Percentiles rank a stretch among this genome's conserved stretches.
These are phyloP conservation scores for Amanita polypyramis DNA, from an alignment of 768 basidiomycete species.

Conservation along the genomic window DNA sequence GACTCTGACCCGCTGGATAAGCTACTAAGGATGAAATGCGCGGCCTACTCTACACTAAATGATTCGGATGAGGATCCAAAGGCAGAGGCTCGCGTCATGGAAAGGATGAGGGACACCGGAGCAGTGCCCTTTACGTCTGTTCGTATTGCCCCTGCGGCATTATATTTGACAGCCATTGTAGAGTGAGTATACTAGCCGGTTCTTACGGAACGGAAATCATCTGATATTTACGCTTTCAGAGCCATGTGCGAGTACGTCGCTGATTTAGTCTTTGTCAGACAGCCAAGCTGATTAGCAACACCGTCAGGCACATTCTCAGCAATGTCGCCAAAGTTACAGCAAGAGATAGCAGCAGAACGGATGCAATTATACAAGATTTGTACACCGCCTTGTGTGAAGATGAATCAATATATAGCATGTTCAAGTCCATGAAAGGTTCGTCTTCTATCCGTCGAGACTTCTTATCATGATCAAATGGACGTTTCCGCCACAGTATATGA, in stretches of 20 bases:
- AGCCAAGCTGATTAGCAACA: not conserved
- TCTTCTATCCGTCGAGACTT: not conserved
- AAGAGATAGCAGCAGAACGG: conserved; percentile 72
- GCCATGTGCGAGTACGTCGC: conserved; percentile 74
- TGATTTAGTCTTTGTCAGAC: conserved; percentile 5
- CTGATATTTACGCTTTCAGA: conserved; percentile 28
- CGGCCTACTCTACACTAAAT: conserved; percentile 79
- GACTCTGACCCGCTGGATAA: conserved; percentile 14
- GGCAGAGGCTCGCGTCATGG: conserved; percentile 51
- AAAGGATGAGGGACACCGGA: conserved; percentile 45
- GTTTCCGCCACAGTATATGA: conserved; percentile 47
- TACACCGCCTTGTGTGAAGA: conserved; percentile 89
- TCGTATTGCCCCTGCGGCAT: conserved; percentile 68
- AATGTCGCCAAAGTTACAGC: conserved; percentile 79
- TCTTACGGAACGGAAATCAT: conserved; percentile 13
- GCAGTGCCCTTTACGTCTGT: conserved; percentile 40
- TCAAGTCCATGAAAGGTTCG: conserved; percentile 81
- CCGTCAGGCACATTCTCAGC: conserved; percentile 67
- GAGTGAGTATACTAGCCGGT: conserved; percentile 52
- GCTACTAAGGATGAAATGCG: conserved; percentile 79
- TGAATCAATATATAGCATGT: conserved; percentile 73
- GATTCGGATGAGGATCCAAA: conserved; percentile 68
- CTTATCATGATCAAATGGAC: conserved; percentile 18
- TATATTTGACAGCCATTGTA: conserved; percentile 87
- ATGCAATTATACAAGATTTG: conserved; percentile 70